Evolutionary conservation across 2,329 filamentous ascomycete species (phyloP).

Genomic region (Tolypocladium paradoxum): DNA sequence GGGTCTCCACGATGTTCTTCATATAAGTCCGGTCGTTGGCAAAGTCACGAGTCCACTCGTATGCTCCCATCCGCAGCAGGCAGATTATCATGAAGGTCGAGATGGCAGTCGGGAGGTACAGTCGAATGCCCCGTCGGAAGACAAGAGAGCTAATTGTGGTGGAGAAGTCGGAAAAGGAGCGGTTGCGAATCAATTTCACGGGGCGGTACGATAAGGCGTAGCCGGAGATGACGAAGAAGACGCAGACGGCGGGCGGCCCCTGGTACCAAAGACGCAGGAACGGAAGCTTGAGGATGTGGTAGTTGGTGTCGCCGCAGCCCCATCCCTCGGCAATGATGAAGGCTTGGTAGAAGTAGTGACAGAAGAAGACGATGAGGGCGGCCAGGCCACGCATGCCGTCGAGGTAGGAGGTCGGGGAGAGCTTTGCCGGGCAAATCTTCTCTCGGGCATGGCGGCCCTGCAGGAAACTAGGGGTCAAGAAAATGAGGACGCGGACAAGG

Average conservation of each 20-base stretch:
- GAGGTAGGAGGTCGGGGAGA: conserved; percentile 45
- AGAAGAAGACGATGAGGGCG: conserved; percentile 45
- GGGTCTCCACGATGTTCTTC: conserved; percentile 38
- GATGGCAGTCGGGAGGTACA: conserved; percentile 39
- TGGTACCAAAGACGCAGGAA: conserved; percentile 43
- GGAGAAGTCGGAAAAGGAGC: conserved; percentile 27
- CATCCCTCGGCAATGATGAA: conserved; percentile 41
- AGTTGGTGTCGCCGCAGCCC: conserved; percentile 32
- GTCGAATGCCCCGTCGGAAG: conserved; percentile 39
- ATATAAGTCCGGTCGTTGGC: conserved; percentile 30
- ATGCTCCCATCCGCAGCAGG: conserved; percentile 33
- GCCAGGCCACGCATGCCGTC: conserved; percentile 48
- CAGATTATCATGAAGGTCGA: conserved; percentile 37
- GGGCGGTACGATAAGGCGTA: conserved; percentile 47
- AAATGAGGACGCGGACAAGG: conserved; percentile 28
- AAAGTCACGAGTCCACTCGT: conserved; percentile 37
- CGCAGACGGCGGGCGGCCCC: conserved; percentile 44
- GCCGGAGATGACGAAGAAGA: conserved; percentile 53
- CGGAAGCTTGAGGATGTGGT: conserved; percentile 38
- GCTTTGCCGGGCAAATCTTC: conserved; percentile 26
- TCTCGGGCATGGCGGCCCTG: conserved; percentile 32
- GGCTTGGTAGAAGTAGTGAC: conserved; percentile 43
- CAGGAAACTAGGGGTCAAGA: conserved; percentile 43
- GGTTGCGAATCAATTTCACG: conserved; percentile 32
- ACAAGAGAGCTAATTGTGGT: conserved; percentile 36